Base-by-base conservation (phyloP, 177 flowering plant species). In the Tripterygium wilfordii region DNA sequence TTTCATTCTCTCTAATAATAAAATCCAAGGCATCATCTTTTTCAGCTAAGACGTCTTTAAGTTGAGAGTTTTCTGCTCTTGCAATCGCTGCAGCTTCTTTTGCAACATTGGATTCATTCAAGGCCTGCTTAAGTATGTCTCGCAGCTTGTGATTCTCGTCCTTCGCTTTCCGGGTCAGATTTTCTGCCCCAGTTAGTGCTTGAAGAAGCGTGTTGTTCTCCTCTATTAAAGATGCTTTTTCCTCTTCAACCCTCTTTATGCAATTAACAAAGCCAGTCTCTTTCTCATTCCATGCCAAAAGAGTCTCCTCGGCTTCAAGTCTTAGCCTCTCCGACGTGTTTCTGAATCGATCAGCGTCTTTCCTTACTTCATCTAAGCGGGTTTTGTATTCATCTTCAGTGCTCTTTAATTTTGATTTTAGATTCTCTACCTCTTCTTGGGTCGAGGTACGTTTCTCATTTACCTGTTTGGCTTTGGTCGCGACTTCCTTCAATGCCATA, bases 281-380 rank as follows among this genome's bases (percentile, higher is more conserved):
- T 53, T 78, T 92, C 35, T 42, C 83, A 45, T 64, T 86, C 84
- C 88, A 86, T 9, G 91, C 79, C 36, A 66, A 17, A n/a, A 62
- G 60, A 2, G 90, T 49, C 36, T 89, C 96, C 54, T 92, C 99
- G 0, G 82, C 83, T 58, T 88, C 96, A 4, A 68, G n/a, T 54
- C 74, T 72, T 5, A 86, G 64, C 63, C 91, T 68, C n/a, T 82
- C 83, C 0, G 55, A 53, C 0, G 61, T 73, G 42, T 73, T 74
- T 39, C 60, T 79, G 18, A 61, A 45, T 15, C 20, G 39, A 2
- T 82, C 83, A 4, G 62, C 54, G 66, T 88, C 95, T 56, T 62
- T 71, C 44, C 50, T 78, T 3, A 75, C 63, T 49, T 79, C 88
- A 0, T 65, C 60, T 42, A 84, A 20, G 13, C 67, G 73, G 17